A percentile compares a stretch with the other conserved stretches of the same genome.
phyloP scores from a whole-genome alignment of 1,284 basidiomycete genomes.

The Marasmius sp. region DNA sequence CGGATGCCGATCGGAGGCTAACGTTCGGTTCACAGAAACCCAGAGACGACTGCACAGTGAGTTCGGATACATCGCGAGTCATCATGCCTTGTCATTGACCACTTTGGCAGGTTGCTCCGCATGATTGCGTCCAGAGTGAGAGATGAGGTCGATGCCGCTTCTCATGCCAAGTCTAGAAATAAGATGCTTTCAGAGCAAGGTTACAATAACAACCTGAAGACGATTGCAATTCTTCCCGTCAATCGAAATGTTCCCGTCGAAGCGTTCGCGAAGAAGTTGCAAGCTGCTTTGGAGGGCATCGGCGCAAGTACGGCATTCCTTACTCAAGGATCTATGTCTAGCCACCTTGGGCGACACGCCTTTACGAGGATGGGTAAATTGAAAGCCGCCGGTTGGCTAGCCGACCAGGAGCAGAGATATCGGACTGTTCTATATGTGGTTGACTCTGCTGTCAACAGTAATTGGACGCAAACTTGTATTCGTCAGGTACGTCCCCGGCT shows the following conservation, averaged over 20 bases:
- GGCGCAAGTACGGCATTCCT: constrained; percentile 88
- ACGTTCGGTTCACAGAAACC: constrained; percentile 60
- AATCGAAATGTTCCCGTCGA: constrained; percentile 85
- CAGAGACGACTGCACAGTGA: constrained; percentile 91
- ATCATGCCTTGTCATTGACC: background rate
- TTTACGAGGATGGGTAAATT: constrained; percentile 94
- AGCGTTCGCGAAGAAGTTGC: constrained; percentile 87
- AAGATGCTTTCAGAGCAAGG: constrained; percentile 54
- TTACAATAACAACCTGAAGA: constrained; percentile 91
- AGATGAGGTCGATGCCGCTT: constrained; percentile 71
- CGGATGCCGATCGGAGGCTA: background rate
- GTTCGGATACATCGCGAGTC: constrained; percentile 19
- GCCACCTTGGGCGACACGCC: constrained; percentile 87
- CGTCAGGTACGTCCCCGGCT: constrained; percentile 62
- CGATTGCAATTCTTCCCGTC: constrained; percentile 82
- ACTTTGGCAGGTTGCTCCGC: constrained; percentile 65
- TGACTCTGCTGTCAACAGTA: constrained; percentile 87
- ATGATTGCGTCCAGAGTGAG: constrained; percentile 93
- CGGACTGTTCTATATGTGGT: constrained; percentile 92
- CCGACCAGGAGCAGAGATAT: constrained; percentile 92
- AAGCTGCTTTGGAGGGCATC: constrained; percentile 82
- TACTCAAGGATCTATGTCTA: constrained; percentile 89
- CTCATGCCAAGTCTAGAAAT: constrained; percentile 44
- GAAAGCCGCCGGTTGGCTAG: constrained; percentile 91
- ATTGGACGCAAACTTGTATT: constrained; percentile 98